A percentile compares a stretch with the other conserved stretches of the same genome.
phyloP scores from a whole-genome alignment of 78 protist genomes.

The Pigoraptor vietnamica region DNA sequence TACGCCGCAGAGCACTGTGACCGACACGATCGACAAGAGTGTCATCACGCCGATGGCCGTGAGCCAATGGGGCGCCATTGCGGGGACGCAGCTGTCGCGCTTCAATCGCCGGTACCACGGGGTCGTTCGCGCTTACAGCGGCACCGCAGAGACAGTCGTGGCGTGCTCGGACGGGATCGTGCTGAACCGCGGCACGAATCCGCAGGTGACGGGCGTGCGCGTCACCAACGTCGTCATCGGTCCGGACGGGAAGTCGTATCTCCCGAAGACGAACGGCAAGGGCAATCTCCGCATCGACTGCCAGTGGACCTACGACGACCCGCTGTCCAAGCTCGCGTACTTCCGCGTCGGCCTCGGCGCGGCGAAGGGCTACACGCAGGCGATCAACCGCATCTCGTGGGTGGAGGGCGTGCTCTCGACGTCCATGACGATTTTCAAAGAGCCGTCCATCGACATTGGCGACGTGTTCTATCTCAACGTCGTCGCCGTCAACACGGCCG shows the following conservation, averaged over 20 bases:
- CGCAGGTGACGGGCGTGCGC: neutral
- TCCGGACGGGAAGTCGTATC: neutral
- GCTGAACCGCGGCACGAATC: neutral
- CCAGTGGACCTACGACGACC: neutral
- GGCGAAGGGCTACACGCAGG: neutral
- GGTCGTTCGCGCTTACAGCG: neutral
- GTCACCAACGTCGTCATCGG: neutral
- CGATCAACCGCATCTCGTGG: neutral
- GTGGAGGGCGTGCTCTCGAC: neutral
- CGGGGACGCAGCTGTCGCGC: neutral
- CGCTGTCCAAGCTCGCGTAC: neutral
- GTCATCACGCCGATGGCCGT: neutral
- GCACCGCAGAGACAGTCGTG: neutral
- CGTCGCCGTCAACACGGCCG: neutral
- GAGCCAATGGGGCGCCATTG: neutral
- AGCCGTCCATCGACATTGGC: neutral
- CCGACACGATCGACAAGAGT: neutral
- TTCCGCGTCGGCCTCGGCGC: neutral
- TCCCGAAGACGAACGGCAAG: neutral
- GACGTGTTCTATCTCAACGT: neutral
- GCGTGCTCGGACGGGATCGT: neutral
- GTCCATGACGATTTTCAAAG: neutral
- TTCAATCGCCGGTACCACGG: neutral
- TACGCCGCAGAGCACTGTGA: neutral
- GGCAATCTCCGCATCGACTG: neutral